A percentile compares a stretch with the other conserved stretches of the same genome.
Evolutionary conservation across 371 early-diverging fungal genomes (phyloP).

Genomic region (Fennellomyces sp.): DNA sequence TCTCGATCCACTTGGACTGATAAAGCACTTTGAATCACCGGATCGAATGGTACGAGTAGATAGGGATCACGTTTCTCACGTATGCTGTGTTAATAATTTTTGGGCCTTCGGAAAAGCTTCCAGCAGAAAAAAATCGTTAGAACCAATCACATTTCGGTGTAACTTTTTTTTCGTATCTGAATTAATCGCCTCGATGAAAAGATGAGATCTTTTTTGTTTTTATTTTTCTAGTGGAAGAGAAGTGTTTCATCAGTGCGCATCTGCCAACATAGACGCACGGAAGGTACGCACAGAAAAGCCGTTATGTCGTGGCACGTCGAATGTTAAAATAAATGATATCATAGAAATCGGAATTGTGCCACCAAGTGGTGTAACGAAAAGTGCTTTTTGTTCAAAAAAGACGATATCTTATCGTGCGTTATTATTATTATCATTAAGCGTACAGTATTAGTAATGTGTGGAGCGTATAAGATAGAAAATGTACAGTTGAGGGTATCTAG

Average conservation of each 20-base stretch:
- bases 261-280: background rate
- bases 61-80: too few species aligned
- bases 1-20: too few species aligned
- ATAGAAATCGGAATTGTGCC: slow-evolving; percentile 2
- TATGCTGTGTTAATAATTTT: too few species aligned
- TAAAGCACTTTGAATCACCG: too few species aligned
- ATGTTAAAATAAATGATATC: too few species aligned
- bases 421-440: background rate
- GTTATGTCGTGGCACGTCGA: background rate
- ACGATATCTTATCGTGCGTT: background rate
- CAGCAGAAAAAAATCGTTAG: too few species aligned
- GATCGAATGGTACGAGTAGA: too few species aligned
- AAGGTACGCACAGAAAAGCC: background rate
- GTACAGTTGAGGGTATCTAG: too few species aligned
- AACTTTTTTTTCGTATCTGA: background rate
- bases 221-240: background rate
- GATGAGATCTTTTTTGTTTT: background rate
- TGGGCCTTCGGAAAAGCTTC: too few species aligned
- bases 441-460: background rate
- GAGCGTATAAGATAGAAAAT: too few species aligned
- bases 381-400: background rate
- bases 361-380: background rate
- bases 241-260: background rate
- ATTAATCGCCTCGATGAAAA: background rate
- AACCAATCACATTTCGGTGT: slow-evolving; percentile 1